Conservation (phyloP, 208 protist genomes). For the Wallacemonas sp. region DNA sequence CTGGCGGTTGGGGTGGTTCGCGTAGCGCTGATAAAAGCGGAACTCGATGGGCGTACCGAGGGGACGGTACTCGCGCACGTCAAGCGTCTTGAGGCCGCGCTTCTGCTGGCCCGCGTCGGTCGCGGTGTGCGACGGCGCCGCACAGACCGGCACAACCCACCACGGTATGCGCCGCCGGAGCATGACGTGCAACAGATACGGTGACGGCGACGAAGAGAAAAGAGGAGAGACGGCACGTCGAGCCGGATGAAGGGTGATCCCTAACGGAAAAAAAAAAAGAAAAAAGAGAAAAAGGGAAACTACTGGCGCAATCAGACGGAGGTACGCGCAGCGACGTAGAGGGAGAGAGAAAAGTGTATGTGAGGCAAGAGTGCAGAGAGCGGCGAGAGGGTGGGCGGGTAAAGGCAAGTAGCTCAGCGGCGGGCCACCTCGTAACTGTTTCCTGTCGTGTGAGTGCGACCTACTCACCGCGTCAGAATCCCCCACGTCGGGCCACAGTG, state of each 20-base stretch:
- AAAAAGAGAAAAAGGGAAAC: neutral
- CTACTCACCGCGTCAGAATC: no score
- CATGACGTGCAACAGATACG: slow-evolving; percentile 15
- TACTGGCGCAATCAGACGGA: neutral
- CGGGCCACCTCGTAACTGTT: no score
- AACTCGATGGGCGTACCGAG: slow-evolving; percentile 88
- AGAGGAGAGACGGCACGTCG: neutral
- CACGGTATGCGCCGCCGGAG: slow-evolving; percentile 31
- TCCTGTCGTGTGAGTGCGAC: no score
- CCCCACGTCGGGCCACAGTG: no score
- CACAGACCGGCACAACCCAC: slow-evolving; percentile 4
- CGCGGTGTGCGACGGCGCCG: neutral
- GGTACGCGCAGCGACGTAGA: neutral
- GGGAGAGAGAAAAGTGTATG: neutral
- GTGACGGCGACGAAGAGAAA: slow-evolving; percentile 3
- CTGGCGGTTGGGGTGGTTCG: slow-evolving; percentile 86
- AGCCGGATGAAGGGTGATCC: no score
- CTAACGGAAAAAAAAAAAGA: neutral
- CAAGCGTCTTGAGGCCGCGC: slow-evolving; percentile 79
- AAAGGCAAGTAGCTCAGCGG: no score
- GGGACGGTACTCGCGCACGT: slow-evolving; percentile 83
- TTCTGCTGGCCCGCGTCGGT: slow-evolving; percentile 8
- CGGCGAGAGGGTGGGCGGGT: no score
- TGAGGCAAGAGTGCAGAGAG: no score
- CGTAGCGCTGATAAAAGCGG: slow-evolving; percentile 91